Conservation (phyloP, 345 rosid genomes). For the Citrus cavaleriei region DNA sequence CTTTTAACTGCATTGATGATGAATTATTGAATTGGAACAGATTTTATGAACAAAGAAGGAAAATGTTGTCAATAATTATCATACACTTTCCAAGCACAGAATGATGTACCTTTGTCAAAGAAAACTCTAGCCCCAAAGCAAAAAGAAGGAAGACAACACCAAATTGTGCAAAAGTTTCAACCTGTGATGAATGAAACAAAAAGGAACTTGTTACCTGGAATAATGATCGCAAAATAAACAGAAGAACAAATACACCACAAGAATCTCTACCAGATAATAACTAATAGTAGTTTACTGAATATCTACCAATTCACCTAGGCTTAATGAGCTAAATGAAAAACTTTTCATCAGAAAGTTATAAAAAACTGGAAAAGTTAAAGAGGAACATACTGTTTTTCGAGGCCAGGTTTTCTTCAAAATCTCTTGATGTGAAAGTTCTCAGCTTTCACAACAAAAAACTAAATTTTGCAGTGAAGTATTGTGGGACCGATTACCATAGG, state of each 20-base stretch:
- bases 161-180: conserved; percentile 95
- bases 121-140: conserved; percentile 97
- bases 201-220: conserved; percentile 7
- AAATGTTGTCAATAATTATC: neutral
- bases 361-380: neutral
- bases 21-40: conserved; percentile 23
- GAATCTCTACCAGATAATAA: neutral
- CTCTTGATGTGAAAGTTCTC: neutral
- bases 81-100: neutral
- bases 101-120: conserved; percentile 78
- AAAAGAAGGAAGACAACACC: conserved; percentile 99
- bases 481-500: neutral
- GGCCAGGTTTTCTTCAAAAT: neutral
- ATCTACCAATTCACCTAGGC: neutral
- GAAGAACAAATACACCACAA: neutral
- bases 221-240: neutral
- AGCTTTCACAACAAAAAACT: neutral
- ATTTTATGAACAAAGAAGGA: conserved; percentile 1
- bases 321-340: neutral
- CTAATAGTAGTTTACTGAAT: neutral
- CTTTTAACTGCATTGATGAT: conserved; percentile 67
- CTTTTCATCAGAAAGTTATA: neutral
- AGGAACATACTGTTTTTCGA: neutral
- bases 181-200: conserved; percentile 38
- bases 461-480: neutral